phyloP scores from a whole-genome alignment of 495 filamentous ascomycete species.

The Pseudevernia furfuracea region DNA sequence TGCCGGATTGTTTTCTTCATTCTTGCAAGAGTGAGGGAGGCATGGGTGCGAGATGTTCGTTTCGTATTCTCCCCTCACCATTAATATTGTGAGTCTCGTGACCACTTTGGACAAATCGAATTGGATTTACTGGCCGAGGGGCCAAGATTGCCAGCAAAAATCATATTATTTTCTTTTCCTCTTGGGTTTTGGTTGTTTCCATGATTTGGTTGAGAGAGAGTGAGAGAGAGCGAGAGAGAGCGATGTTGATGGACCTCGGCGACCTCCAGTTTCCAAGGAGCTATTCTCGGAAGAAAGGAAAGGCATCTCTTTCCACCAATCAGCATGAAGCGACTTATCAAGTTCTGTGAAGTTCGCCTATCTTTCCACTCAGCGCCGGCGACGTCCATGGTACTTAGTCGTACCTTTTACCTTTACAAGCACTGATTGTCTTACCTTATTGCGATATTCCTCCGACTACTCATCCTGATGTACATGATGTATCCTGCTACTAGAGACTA shows the following conservation, averaged over 20 bases:
- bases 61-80: no score
- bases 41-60: background rate
- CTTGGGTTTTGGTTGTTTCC: no score
- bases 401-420: background rate
- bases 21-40: background rate
- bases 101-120: no score
- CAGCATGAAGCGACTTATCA: conserved; percentile 9
- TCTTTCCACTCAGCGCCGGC: conserved; percentile 12
- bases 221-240: background rate
- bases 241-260: background rate
- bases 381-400: no score
- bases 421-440: background rate
- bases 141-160: no score
- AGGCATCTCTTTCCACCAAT: background rate
- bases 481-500: no score
- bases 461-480: no score
- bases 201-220: no score
- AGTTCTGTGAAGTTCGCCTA: background rate
- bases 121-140: no score
- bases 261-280: background rate
- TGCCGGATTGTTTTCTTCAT: background rate
- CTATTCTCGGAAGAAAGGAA: conserved; percentile 1
- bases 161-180: no score
- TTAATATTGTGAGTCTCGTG: no score
- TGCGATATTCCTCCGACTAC: background rate